Evolutionary conservation across 1,284 basidiomycete genomes (phyloP).

Genomic region (Thelephora terrestris): DNA sequence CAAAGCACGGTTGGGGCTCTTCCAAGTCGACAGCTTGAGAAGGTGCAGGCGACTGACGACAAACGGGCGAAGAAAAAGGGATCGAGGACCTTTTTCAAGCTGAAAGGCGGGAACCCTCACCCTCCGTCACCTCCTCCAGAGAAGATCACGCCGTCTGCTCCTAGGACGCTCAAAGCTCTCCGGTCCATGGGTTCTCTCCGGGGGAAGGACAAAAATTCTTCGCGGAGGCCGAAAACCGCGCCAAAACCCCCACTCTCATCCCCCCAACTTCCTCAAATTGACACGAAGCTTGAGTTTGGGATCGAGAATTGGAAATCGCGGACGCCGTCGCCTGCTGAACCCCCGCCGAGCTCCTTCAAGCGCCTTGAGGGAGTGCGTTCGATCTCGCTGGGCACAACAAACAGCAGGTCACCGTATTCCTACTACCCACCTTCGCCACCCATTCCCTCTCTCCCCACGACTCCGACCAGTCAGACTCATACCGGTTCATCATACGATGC

Average conservation of each 20-base stretch:
- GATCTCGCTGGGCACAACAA: slow-evolving; percentile 42
- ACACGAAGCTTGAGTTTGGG: slow-evolving; percentile 50
- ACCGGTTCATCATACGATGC: slow-evolving; percentile 45
- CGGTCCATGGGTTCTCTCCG: slow-evolving; percentile 67
- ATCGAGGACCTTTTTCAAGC: slow-evolving; percentile 54
- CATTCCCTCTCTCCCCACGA: slow-evolving; percentile 15
- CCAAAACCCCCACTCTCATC: slow-evolving; percentile 8
- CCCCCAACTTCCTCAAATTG: slow-evolving; percentile 45
- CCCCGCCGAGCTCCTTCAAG: slow-evolving; percentile 11
- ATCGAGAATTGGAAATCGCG: slow-evolving; percentile 38
- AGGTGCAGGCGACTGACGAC: slow-evolving; percentile 9
- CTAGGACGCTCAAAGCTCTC: slow-evolving; percentile 55
- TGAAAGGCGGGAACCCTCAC: slow-evolving; percentile 36
- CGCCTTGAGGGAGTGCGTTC: slow-evolving; percentile 47
- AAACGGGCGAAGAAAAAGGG: slow-evolving; percentile 38
- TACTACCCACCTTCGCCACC: slow-evolving; percentile 42
- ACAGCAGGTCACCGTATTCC: slow-evolving; percentile 23
- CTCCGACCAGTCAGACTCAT: slow-evolving; percentile 24
- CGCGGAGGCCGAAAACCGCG: slow-evolving; percentile 16
- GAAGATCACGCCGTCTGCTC: slow-evolving; percentile 20
- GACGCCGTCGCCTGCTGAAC: slow-evolving; percentile 2
- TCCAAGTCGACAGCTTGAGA: slow-evolving; percentile 6
- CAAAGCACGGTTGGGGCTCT: slow-evolving; percentile 53
- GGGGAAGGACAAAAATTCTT: slow-evolving; percentile 37
- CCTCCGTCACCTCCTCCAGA: slow-evolving; percentile 31